Percentiles rank a stretch among this genome's conserved stretches.
Conservation (phyloP, 306 rosid species). For the Prunus armeniaca region DNA sequence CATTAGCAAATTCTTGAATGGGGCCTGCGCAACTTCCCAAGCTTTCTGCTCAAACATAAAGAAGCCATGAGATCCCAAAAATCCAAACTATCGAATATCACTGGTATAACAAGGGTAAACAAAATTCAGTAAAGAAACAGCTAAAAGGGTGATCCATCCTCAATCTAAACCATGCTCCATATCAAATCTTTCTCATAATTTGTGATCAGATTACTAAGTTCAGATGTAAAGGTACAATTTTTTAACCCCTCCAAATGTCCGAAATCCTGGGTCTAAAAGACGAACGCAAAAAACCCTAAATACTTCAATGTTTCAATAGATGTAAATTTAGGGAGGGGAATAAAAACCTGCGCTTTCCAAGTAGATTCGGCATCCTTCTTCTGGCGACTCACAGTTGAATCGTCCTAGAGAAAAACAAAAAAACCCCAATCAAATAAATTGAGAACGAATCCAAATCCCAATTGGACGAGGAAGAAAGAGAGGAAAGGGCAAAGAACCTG, state of each 20-base stretch:
- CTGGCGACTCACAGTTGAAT: conserved; percentile 83
- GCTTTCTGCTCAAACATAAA: conserved; percentile 69
- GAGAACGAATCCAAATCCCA: background rate
- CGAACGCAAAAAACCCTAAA: background rate
- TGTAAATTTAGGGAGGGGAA: background rate
- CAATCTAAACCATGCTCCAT: background rate
- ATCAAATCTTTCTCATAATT: background rate
- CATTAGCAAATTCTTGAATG: conserved; percentile 92
- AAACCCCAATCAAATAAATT: background rate
- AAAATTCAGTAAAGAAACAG: background rate
- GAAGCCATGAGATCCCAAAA: conserved; percentile 11
- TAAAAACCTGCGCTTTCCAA: conserved; percentile 83
- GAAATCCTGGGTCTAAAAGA: background rate
- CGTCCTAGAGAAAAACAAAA: conserved; percentile 47
- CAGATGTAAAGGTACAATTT: background rate
- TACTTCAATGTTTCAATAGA: background rate
- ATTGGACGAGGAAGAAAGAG: background rate
- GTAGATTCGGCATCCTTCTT: conserved; percentile 93
- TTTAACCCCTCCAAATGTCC: background rate
- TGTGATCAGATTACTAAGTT: background rate
- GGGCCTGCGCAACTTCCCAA: conserved; percentile 99
- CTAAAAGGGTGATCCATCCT: background rate
- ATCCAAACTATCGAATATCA: background rate
- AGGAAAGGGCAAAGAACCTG: conserved; percentile 36
- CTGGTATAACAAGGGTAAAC: background rate